phyloP scores from a whole-genome alignment of 1,284 basidiomycete genomes.

The Ustilago bromivora region DNA sequence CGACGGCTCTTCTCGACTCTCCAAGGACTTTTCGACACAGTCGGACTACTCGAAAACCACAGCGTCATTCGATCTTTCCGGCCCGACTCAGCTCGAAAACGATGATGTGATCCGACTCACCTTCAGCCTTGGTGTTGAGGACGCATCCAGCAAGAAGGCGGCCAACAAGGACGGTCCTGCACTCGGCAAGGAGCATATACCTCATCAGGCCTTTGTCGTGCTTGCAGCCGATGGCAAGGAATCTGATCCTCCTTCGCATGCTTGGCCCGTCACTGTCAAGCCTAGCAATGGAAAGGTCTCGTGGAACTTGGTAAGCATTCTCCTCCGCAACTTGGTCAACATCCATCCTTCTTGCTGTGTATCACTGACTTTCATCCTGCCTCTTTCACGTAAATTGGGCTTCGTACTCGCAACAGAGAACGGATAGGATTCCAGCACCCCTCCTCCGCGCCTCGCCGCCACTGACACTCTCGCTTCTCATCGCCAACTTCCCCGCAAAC shows the following conservation, averaged over 20 bases:
- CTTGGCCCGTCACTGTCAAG: constrained; percentile 50
- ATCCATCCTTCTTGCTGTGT: no score
- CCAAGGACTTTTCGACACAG: constrained; percentile 40
- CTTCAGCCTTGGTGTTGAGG: constrained; percentile 44
- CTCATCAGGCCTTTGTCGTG: constrained; percentile 53
- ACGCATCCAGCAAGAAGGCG: constrained; percentile 16
- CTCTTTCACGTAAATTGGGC: neutral
- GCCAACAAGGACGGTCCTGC: constrained; percentile 30
- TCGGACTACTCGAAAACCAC: constrained; percentile 35
- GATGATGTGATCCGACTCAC: constrained; percentile 53
- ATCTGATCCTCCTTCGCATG: constrained; percentile 17
- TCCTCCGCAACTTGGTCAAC: no score
- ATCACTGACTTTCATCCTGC: neutral
- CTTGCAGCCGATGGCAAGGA: constrained; percentile 28
- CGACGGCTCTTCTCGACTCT: constrained; percentile 50
- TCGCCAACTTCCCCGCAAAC: constrained; percentile 46
- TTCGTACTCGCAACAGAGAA: constrained; percentile 22
- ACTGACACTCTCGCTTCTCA: constrained; percentile 43
- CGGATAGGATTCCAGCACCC: constrained; percentile 42
- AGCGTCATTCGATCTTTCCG: constrained; percentile 32
- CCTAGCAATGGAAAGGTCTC: constrained; percentile 47
- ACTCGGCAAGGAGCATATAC: constrained; percentile 43
- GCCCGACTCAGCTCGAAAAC: constrained; percentile 45
- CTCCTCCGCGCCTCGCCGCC: constrained; percentile 27
- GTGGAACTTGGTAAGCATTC: constrained; percentile 50